Evolutionary conservation across 2,329 filamentous ascomycete species (phyloP), one percentile per base, ranked within the genome.

Genomic region (Rachicladosporium sp.): DNA sequence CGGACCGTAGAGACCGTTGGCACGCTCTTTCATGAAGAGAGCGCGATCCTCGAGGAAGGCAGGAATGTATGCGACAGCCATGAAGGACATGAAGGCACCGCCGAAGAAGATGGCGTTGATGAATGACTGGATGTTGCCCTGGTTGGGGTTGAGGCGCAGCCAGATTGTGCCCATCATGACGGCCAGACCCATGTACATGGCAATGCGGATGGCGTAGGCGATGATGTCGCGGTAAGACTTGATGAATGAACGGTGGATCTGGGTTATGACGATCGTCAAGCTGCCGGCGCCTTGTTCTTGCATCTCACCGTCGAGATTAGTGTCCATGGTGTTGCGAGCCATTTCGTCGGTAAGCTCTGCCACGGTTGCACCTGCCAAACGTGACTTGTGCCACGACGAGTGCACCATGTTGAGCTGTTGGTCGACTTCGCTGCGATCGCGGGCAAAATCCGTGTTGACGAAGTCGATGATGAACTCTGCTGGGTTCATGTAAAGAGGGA

Each of bases 161-260:
- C 83, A 93, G 9, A 93, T 82, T 0, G 86, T 93, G 4, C 86
- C 85, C 80, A 89, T 87, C 74, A 91, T 80, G 50, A 91, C 74
- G 1, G 84, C 84, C 10, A 93, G 68, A 62, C 74, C 76, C 44
- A 80, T 68, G 59, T 93, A 91, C 84, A 93, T 93, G 31, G 73
- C 79, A 32, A 91, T 69, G 3, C 86, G 76, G 49, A 91, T 85
- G 0, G 81, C 82, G 53, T 93, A 93, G 0, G 80, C 84, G 37
- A 93, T 76, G 5, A 93, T 70, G 55, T 93, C 86, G 19, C 86
- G 78, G 58, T 88, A 83, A 35, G 77, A 81, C 63, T 93, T 93
- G 60, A 93, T 78, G 54, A 84, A 86, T 10, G 77, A 78, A 21
- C 86, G 76, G 55, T 89, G 82, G 10, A 91, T 69, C 3, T 93